phyloP scores from a whole-genome alignment of 805 yeast genomes.

The Wickerhamomyces alni region DNA sequence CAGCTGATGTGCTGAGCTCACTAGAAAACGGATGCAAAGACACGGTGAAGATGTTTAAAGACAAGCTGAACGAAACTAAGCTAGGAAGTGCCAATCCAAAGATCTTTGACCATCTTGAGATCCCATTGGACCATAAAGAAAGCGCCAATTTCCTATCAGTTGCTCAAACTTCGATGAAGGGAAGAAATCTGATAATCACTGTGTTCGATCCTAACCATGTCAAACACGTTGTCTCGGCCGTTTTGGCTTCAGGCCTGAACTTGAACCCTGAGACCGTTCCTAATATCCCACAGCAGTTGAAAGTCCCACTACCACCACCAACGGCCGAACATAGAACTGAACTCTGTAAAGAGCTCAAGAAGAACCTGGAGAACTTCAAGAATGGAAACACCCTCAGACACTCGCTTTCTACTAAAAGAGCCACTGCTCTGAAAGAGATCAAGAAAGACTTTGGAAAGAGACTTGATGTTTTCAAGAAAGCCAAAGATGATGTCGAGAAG shows the following conservation, averaged over 20 bases:
- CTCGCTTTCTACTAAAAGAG: slow-evolving; percentile 54
- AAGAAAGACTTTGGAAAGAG: no score
- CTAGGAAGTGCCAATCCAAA: slow-evolving; percentile 65
- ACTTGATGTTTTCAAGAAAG: slow-evolving; percentile 48
- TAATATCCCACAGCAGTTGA: slow-evolving; percentile 63
- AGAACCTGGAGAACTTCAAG: slow-evolving; percentile 57
- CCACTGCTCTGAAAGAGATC: slow-evolving; percentile 47
- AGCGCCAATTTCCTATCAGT: slow-evolving; percentile 47
- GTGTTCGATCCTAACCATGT: slow-evolving; percentile 79
- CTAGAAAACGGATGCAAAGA: slow-evolving; percentile 31
- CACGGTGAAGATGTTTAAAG: slow-evolving; percentile 46
- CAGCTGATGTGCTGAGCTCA: slow-evolving; percentile 9
- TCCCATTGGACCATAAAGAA: slow-evolving; percentile 43
- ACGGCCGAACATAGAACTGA: slow-evolving; percentile 60
- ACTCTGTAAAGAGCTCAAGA: slow-evolving; percentile 54
- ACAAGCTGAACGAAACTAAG: slow-evolving; percentile 54
- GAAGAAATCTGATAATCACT: slow-evolving; percentile 66
- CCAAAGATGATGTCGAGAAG: slow-evolving; percentile 59
- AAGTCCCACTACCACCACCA: slow-evolving; percentile 68
- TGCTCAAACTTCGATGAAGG: slow-evolving; percentile 69
- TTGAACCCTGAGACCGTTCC: slow-evolving; percentile 78
- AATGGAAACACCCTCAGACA: slow-evolving; percentile 37
- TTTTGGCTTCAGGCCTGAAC: slow-evolving; percentile 62
- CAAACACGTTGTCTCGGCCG: slow-evolving; percentile 63
- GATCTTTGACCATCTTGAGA: slow-evolving; percentile 53